Evolutionary conservation across 306 rosid genomes (phyloP).

Genomic region (Inga leiocalycina): DNA sequence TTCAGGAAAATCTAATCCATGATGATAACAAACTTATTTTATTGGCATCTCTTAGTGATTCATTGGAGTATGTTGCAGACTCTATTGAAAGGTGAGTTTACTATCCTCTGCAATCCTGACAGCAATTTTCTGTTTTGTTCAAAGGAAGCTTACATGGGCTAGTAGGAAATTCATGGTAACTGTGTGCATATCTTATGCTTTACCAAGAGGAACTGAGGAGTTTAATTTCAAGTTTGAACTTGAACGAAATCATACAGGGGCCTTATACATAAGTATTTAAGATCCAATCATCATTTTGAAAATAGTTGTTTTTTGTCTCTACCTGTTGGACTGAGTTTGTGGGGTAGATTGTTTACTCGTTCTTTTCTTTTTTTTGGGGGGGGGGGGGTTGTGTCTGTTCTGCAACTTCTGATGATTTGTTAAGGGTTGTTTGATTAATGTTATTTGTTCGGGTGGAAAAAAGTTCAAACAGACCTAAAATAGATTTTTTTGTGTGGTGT

Average conservation of each 20-base stretch:
- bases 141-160: slow-evolving; percentile 20
- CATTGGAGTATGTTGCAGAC: slow-evolving; percentile 95
- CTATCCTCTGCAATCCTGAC: slow-evolving; percentile 24
- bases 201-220: not conserved
- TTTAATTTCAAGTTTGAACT: slow-evolving; percentile 17
- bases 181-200: not conserved
- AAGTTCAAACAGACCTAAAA: not conserved
- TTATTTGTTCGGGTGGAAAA: not conserved
- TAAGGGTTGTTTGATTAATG: not conserved
- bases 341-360: not conserved
- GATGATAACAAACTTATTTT: slow-evolving; percentile 94
- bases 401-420: slow-evolving; percentile 11
- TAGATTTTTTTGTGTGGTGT: not conserved
- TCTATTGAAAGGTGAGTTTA: slow-evolving; percentile 88
- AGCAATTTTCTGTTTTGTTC: slow-evolving; percentile 23
- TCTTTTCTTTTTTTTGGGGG: too few relatives aligned
- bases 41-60: slow-evolving; percentile 98
- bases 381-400: not conserved
- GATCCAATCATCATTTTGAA: not conserved
- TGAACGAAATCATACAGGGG: not conserved
- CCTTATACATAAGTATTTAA: not conserved
- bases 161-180: slow-evolving; percentile 14
- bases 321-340: slow-evolving; percentile 1
- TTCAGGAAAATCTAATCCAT: slow-evolving; percentile 92
- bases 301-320: not conserved